phyloP scores from a whole-genome alignment of 2,329 filamentous ascomycete species.

The Phialocephala sp. region DNA sequence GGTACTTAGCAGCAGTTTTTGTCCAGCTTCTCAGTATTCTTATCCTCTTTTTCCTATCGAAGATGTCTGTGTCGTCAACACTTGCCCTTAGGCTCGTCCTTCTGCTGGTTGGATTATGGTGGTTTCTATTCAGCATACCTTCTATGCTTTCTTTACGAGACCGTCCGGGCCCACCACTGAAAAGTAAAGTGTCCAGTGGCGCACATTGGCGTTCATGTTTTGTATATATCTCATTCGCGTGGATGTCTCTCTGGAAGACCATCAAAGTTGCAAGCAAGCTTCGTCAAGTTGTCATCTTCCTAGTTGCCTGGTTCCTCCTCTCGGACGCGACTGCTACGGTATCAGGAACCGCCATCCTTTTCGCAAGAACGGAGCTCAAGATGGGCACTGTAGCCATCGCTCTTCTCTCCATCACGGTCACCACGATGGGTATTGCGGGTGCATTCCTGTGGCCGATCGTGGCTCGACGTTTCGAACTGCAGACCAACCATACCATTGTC shows the following conservation, averaged over 20 bases:
- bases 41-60: constrained; percentile 64
- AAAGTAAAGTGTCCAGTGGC: constrained; percentile 38
- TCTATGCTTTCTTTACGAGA: constrained; percentile 85
- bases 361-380: constrained; percentile 88
- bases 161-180: constrained; percentile 83
- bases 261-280: constrained; percentile 74
- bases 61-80: constrained; percentile 73
- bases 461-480: constrained; percentile 70
- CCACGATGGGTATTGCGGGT: constrained; percentile 80
- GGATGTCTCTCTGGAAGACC: constrained; percentile 83
- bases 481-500: constrained; percentile 85
- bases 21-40: constrained; percentile 82
- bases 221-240: constrained; percentile 80
- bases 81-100: constrained; percentile 87
- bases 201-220: constrained; percentile 54
- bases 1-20: constrained; percentile 84
- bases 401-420: constrained; percentile 92
- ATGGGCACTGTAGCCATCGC: constrained; percentile 90
- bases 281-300: constrained; percentile 75
- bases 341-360: constrained; percentile 90
- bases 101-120: constrained; percentile 88
- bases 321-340: constrained; percentile 94
- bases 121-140: constrained; percentile 89
- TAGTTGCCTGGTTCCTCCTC: constrained; percentile 91
- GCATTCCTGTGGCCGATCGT: constrained; percentile 89